phyloP scores from a whole-genome alignment of 208 protist species.

The Wallacemonas rigidus region DNA sequence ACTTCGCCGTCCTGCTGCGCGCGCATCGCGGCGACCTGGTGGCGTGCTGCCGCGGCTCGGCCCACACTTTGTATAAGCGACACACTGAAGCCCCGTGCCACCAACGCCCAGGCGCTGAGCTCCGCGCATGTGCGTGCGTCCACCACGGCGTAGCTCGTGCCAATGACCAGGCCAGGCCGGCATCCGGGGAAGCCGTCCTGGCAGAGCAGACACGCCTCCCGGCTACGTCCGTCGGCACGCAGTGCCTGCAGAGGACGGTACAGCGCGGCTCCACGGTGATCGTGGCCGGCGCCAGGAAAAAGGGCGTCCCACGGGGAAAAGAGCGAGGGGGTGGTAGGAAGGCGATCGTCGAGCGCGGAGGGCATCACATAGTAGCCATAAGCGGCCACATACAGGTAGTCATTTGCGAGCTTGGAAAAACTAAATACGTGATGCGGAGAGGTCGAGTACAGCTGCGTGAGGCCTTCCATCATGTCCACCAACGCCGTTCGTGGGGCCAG shows the following conservation, averaged over 20 bases:
- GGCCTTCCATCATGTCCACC: background rate
- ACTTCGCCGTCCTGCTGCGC: background rate
- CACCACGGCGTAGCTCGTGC: conserved; percentile 10
- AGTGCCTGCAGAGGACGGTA: background rate
- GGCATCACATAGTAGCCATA: background rate
- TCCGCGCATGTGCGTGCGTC: background rate
- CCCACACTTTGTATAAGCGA: background rate
- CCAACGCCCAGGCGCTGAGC: background rate
- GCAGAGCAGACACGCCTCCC: background rate
- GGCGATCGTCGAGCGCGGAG: background rate
- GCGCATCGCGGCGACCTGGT: background rate
- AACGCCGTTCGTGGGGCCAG: no score
- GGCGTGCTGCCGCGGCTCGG: background rate
- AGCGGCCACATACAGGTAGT: background rate
- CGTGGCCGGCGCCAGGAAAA: background rate
- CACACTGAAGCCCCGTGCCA: background rate
- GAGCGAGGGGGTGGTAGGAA: no score
- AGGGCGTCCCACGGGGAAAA: no score
- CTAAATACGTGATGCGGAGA: background rate
- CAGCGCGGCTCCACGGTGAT: background rate
- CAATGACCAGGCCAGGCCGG: background rate
- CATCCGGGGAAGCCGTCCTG: background rate
- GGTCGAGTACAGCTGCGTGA: conserved; percentile 2
- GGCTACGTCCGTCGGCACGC: background rate
- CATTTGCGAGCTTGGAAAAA: background rate